Evolutionary conservation across 306 rosid genomes (phyloP).

Genomic region (Vigna trinervia): DNA sequence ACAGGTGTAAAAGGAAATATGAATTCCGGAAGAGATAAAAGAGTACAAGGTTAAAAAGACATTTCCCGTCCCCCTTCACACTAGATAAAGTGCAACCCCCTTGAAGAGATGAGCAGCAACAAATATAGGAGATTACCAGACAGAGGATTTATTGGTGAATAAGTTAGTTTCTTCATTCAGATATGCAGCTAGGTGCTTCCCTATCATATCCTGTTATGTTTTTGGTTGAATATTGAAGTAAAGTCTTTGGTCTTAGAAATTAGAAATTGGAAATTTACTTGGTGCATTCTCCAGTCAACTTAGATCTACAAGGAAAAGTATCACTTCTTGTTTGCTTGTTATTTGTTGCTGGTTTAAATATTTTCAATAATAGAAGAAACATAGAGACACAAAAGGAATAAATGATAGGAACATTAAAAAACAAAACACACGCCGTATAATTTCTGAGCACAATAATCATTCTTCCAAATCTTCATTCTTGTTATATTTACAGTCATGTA

Average conservation of each 20-base stretch:
- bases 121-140: too few relatives aligned
- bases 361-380: neutral
- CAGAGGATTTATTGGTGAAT: too few relatives aligned
- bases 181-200: neutral
- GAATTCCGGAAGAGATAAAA: neutral
- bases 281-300: neutral
- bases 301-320: neutral
- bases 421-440: slow-evolving; percentile 3
- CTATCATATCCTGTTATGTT: neutral
- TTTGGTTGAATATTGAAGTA: neutral
- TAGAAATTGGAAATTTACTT: slow-evolving; percentile 2
- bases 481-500: slow-evolving; percentile 6
- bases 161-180: neutral
- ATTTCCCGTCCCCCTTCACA: neutral
- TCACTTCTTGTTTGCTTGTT: neutral
- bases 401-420: slow-evolving; percentile 6
- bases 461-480: neutral
- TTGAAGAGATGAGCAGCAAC: neutral
- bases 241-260: neutral
- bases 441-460: neutral
- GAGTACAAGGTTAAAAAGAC: neutral
- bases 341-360: neutral
- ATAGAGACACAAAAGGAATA: neutral
- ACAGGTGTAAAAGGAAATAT: too few relatives aligned
- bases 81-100: neutral